Conservation (phyloP, 768 basidiomycete species). For the Phylloporus scabripes region DNA sequence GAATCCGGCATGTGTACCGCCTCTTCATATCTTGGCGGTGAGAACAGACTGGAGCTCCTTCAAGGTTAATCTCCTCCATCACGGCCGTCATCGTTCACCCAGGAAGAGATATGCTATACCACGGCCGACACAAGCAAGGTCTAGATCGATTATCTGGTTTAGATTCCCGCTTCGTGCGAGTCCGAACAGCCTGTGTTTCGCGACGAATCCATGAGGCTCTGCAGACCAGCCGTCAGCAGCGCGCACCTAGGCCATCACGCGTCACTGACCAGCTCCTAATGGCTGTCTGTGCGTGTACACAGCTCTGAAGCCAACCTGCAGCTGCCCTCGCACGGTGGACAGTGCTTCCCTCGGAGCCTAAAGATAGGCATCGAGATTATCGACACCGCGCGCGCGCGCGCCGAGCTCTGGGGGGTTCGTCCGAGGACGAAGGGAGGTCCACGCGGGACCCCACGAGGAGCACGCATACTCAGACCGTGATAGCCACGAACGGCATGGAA, state of each 20-base stretch:
- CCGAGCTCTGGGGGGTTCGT: not conserved
- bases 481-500: not conserved
- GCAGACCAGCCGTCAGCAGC: not conserved
- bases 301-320: not conserved
- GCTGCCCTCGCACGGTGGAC: not conserved
- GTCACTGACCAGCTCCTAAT: not conserved
- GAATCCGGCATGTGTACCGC: not conserved
- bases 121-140: not conserved
- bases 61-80: not conserved
- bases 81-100: not conserved
- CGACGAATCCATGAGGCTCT: not conserved
- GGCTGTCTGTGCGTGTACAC: not conserved
- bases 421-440: not conserved
- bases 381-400: not conserved
- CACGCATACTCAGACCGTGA: not conserved
- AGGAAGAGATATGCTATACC: not conserved
- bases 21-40: not conserved
- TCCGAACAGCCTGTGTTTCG: not conserved
- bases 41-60: not conserved
- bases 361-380: not conserved
- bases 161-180: not conserved
- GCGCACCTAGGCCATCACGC: not conserved
- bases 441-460: not conserved
- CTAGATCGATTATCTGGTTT: too few relatives aligned
- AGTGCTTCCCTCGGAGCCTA: not conserved